These are phyloP conservation scores for Penicillium sp. DNA, from an alignment of 2,329 filamentous ascomycete genomes.

Conservation along the genomic window DNA sequence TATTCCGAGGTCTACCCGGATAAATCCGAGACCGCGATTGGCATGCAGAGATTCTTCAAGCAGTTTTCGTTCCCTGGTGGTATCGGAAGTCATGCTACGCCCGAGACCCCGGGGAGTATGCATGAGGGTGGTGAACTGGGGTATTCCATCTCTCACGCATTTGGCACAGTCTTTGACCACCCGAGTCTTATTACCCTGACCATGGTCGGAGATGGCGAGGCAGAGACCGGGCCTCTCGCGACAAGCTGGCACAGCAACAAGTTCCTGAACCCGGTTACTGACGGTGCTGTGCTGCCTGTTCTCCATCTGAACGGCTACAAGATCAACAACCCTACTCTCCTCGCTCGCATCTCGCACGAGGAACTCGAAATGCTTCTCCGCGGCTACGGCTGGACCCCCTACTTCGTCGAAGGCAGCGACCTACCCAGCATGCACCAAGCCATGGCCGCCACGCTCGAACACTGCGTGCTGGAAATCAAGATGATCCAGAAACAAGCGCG, in stretches of 20 bases:
- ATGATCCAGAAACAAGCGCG: conserved; percentile 73
- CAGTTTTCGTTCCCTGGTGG: conserved; percentile 82
- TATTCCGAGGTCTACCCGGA: conserved; percentile 80
- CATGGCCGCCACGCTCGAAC: conserved; percentile 77
- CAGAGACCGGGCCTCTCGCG: conserved; percentile 79
- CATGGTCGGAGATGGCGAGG: conserved; percentile 80
- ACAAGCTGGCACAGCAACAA: conserved; percentile 84
- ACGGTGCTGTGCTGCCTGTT: conserved; percentile 77
- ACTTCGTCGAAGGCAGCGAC: conserved; percentile 79
- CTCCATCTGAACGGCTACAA: conserved; percentile 84
- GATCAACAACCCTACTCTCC: conserved; percentile 78
- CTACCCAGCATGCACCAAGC: conserved; percentile 78
- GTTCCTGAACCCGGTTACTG: conserved; percentile 78
- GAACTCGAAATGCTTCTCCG: conserved; percentile 72
- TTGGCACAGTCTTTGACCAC: conserved; percentile 76
- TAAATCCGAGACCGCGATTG: conserved; percentile 70
- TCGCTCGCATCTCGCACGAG: conserved; percentile 74
- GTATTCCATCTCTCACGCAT: conserved; percentile 80
- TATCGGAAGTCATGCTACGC: conserved; percentile 77
- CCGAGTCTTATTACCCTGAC: conserved; percentile 75
- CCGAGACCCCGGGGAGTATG: conserved; percentile 76
- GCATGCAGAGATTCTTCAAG: conserved; percentile 78
- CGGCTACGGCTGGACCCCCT: conserved; percentile 79
- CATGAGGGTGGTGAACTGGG: conserved; percentile 82
- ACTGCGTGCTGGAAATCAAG: conserved; percentile 71